A percentile compares a stretch with the other conserved stretches of the same genome.
These are phyloP conservation scores for Chaetomidium leptoderma DNA, from an alignment of 495 filamentous ascomycete species.

Conservation along the genomic window DNA sequence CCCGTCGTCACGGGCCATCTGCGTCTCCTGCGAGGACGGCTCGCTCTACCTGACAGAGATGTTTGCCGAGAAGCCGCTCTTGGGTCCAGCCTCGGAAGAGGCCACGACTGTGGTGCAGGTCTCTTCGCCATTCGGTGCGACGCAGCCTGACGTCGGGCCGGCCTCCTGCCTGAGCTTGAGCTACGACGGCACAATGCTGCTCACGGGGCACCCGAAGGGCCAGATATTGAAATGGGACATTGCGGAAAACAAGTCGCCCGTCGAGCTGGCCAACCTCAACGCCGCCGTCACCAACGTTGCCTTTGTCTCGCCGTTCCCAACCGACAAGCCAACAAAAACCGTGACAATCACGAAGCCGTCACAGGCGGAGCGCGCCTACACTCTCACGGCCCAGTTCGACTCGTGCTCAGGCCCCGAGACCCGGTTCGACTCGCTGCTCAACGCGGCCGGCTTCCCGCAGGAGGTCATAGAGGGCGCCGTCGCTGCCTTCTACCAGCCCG, in stretches of 20 bases:
- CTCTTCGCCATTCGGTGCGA: slow-evolving; percentile 57
- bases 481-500: slow-evolving; percentile 31
- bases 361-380: slow-evolving; percentile 62
- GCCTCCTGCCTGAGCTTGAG: slow-evolving; percentile 61
- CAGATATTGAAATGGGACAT: slow-evolving; percentile 67
- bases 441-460: slow-evolving; percentile 36
- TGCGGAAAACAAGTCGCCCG: slow-evolving; percentile 59
- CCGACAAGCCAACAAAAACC: slow-evolving; percentile 44
- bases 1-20: slow-evolving; percentile 76
- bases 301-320: slow-evolving; percentile 61
- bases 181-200: slow-evolving; percentile 74
- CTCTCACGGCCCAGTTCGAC: slow-evolving; percentile 61
- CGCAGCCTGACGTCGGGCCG: slow-evolving; percentile 56
- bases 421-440: slow-evolving; percentile 38
- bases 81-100: slow-evolving; percentile 53
- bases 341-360: slow-evolving; percentile 68
- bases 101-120: slow-evolving; percentile 50
- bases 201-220: slow-evolving; percentile 78
- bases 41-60: slow-evolving; percentile 78
- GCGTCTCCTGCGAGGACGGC: slow-evolving; percentile 77
- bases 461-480: slow-evolving; percentile 28
- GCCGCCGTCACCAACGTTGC: slow-evolving; percentile 74
- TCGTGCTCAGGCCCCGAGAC: slow-evolving; percentile 32
- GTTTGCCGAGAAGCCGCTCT: slow-evolving; percentile 54
- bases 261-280: slow-evolving; percentile 62